Conservation (phyloP, 805 yeast genomes). For the Pichia sporocuriosa region DNA sequence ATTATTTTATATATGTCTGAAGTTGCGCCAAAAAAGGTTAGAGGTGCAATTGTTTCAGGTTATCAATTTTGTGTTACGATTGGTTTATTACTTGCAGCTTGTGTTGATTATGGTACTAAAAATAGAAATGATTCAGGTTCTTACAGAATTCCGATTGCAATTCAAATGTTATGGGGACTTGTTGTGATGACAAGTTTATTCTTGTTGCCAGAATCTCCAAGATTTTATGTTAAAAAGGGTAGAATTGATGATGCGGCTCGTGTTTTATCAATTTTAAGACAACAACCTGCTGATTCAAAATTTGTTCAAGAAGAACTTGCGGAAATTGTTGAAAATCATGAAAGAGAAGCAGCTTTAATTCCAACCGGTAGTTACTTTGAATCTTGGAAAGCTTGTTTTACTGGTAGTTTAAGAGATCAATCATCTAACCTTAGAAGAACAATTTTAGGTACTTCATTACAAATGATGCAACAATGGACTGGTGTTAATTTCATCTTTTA, state of each 20-base stretch:
- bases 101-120: constrained; percentile 64
- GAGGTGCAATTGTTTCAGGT: constrained; percentile 72
- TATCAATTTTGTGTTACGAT: constrained; percentile 62
- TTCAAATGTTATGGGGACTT: constrained; percentile 67
- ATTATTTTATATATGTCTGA: constrained; percentile 78
- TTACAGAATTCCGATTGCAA: constrained; percentile 69
- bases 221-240: constrained; percentile 57
- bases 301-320: constrained; percentile 43
- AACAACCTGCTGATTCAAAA: constrained; percentile 40
- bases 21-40: constrained; percentile 67
- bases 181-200: constrained; percentile 55
- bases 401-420: constrained; percentile 31
- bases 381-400: constrained; percentile 40
- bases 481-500: constrained; percentile 74
- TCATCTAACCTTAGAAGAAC: constrained; percentile 38
- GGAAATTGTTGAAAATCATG: constrained; percentile 46
- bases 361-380: constrained; percentile 32
- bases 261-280: constrained; percentile 49
- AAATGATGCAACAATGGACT: constrained; percentile 64
- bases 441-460: constrained; percentile 37
- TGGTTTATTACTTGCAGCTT: constrained; percentile 65
- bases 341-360: constrained; percentile 34
- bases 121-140: constrained; percentile 44
- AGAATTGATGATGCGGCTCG: constrained; percentile 49
- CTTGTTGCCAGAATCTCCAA: constrained; percentile 70